A percentile compares a stretch with the other conserved stretches of the same genome.
phyloP scores from a whole-genome alignment of 495 filamentous ascomycete species.

The Lineolata rhizophorae region DNA sequence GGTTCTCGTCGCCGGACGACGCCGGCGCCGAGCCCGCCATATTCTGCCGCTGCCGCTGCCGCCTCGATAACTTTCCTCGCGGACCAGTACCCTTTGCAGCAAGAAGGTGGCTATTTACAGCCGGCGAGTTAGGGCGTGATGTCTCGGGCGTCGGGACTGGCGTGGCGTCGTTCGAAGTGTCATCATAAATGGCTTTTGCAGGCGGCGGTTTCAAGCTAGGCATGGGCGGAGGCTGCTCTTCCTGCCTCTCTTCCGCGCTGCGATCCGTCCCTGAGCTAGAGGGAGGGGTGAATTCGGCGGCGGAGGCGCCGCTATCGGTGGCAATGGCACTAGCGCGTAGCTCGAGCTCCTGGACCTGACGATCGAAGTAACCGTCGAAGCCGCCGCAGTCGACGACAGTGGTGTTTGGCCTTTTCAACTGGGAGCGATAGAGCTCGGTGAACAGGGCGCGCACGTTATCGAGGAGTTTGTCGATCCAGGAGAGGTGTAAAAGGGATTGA shows the following conservation, averaged over 20 bases:
- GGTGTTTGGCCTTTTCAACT: constrained; percentile 60
- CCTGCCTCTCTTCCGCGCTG: constrained; percentile 16
- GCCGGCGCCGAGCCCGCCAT: constrained; percentile 38
- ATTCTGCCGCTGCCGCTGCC: constrained; percentile 57
- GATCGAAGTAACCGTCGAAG: constrained; percentile 92
- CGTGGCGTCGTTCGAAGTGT: constrained; percentile 34
- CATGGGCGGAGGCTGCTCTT: too few relatives aligned
- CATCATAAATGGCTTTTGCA: too few relatives aligned
- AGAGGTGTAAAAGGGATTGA: constrained; percentile 78
- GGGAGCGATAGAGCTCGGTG: constrained; percentile 65
- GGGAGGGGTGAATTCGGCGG: constrained; percentile 16
- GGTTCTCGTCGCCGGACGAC: constrained; percentile 66
- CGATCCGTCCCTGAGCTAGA: constrained; percentile 16
- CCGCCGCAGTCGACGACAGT: constrained; percentile 47
- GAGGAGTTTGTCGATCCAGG: constrained; percentile 91
- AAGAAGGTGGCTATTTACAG: constrained; percentile 37
- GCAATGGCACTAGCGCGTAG: constrained; percentile 21
- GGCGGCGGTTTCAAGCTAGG: too few relatives aligned
- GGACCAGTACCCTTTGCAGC: constrained; percentile 51
- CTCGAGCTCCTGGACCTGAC: constrained; percentile 74
- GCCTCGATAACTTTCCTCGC: constrained; percentile 50
- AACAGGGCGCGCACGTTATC: constrained; percentile 88
- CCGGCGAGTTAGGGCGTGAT: constrained; percentile 62
- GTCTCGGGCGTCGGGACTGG: constrained; percentile 49
- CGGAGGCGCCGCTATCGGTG: constrained; percentile 12